Evolutionary conservation across 495 filamentous ascomycete genomes (phyloP).

Genomic region (Aspergillus egyptiacus): DNA sequence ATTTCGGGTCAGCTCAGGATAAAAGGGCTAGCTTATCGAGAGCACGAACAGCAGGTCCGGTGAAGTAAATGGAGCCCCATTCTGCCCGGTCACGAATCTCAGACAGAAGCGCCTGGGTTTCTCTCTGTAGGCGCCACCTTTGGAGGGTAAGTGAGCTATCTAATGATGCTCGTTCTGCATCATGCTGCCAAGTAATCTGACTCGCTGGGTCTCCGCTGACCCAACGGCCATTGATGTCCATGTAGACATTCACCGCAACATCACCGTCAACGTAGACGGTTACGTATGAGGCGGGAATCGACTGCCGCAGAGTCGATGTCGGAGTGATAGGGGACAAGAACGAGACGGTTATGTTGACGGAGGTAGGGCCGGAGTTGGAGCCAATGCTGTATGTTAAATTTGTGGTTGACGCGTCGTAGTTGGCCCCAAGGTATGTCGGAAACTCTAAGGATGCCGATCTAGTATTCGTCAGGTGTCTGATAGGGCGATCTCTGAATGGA

Average conservation of each 20-base stretch:
- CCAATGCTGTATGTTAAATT: constrained; percentile 78
- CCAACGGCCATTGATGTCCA: constrained; percentile 89
- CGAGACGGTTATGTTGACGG: constrained; percentile 63
- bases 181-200: constrained; percentile 63
- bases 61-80: constrained; percentile 83
- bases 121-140: constrained; percentile 59
- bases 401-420: constrained; percentile 88
- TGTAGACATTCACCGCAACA: constrained; percentile 71
- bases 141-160: constrained; percentile 35
- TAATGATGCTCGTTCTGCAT: constrained; percentile 29
- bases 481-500: not conserved
- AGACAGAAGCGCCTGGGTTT: constrained; percentile 61
- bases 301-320: constrained; percentile 84
- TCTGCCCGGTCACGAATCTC: constrained; percentile 74
- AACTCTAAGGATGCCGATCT: constrained; percentile 46
- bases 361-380: constrained; percentile 25
- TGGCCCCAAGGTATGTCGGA: constrained; percentile 69
- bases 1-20: constrained; percentile 16
- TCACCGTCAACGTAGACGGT: constrained; percentile 66
- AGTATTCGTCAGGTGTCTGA: not conserved
- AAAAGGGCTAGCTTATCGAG: not conserved
- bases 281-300: constrained; percentile 82
- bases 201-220: constrained; percentile 67
- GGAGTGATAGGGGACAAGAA: constrained; percentile 93
- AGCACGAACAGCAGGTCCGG: constrained; percentile 55